phyloP scores from a whole-genome alignment of 179 eudicot genomes.

The Actinidia polygama region DNA sequence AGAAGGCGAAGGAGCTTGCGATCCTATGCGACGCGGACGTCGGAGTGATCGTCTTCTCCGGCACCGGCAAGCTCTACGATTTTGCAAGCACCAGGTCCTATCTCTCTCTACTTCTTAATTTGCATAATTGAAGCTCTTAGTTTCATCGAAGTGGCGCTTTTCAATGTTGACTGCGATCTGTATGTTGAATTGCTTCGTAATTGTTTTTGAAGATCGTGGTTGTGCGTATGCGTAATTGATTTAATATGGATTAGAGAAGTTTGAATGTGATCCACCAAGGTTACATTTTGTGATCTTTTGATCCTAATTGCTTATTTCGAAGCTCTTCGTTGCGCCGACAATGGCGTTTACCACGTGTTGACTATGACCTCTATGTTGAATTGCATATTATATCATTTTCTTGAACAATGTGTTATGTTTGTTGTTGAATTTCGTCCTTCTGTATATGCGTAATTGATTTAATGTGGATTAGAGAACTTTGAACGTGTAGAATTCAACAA shows the following conservation, averaged over 20 bases:
- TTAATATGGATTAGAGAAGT: no score
- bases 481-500: no score
- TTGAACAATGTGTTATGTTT: not conserved
- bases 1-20: constrained; percentile 50
- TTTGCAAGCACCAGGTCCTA: constrained; percentile 34
- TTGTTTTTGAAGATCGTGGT: not conserved
- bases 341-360: not conserved
- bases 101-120: not conserved
- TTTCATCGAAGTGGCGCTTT: not conserved
- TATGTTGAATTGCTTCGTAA: not conserved
- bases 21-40: constrained; percentile 49
- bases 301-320: not conserved
- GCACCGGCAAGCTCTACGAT: constrained; percentile 49
- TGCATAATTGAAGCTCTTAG: not conserved
- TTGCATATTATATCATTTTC: not conserved
- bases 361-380: not conserved
- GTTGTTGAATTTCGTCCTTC: not conserved
- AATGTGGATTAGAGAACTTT: not conserved
- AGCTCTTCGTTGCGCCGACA: not conserved
- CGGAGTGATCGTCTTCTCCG: constrained; percentile 39
- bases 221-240: not conserved
- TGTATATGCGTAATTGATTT: not conserved
- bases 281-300: not conserved
- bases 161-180: not conserved
- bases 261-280: not conserved